Percentiles rank a stretch among this genome's conserved stretches.
Conservation (phyloP, 2,329 filamentous ascomycete genomes). For the Xylariaceae sp. region DNA sequence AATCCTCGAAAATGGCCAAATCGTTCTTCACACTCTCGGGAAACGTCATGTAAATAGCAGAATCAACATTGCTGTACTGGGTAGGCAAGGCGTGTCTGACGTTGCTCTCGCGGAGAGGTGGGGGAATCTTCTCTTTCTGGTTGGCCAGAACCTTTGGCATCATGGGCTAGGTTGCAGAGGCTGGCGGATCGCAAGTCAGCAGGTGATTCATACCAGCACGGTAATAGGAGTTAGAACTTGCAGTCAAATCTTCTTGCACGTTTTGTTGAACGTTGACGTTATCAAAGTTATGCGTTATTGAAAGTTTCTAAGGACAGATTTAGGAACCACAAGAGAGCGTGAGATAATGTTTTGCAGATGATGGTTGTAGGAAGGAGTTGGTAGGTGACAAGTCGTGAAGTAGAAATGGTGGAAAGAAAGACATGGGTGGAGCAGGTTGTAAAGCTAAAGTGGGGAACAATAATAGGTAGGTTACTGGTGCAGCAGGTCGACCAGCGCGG, state of each 20-base stretch:
- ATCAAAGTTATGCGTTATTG: not conserved
- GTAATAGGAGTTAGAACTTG: not conserved
- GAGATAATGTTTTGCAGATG: not conserved
- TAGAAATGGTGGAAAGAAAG: too few species aligned
- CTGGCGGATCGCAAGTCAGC: not conserved
- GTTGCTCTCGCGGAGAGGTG: not conserved
- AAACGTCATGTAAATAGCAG: conserved; percentile 18
- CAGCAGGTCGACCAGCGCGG: too few species aligned
- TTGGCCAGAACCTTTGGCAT: not conserved
- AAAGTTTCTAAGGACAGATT: not conserved
- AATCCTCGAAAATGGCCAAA: conserved; percentile 4
- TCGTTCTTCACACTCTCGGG: too few species aligned
- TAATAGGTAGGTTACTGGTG: too few species aligned
- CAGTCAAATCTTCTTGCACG: not conserved
- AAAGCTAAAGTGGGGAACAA: too few species aligned
- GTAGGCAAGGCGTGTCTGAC: not conserved
- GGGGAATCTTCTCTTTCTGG: not conserved
- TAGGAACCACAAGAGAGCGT: not conserved
- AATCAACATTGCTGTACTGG: not conserved
- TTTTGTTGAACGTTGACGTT: too few species aligned
- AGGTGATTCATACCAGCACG: not conserved
- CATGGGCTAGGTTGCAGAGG: not conserved
- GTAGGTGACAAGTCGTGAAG: not conserved
- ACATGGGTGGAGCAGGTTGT: too few species aligned
- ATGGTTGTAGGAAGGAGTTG: not conserved